Evolutionary conservation across 2,329 filamentous ascomycete genomes (phyloP), one percentile per base, ranked within the genome.

Genomic region (Microdochium nivale): DNA sequence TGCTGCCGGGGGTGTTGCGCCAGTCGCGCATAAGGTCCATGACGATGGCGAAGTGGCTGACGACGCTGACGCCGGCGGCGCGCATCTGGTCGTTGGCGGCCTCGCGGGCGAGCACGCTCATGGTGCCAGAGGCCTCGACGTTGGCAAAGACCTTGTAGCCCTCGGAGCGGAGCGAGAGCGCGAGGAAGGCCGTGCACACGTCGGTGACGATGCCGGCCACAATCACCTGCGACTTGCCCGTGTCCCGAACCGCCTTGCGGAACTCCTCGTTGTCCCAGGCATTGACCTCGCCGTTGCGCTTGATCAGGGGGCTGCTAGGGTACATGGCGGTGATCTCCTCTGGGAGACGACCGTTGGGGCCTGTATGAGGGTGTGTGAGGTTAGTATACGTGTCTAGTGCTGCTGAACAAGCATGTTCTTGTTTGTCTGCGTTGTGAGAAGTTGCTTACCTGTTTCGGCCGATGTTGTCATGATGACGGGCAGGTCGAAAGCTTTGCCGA

Each of bases 221-320:
- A 61, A 90, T 86, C 59, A 90, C 71, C 64, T 90, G 87, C 27
- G 75, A 81, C 64, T 81, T 83, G 53, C 79, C 79, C 3, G 84
- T 79, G 1, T 83, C 84, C 56, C 75, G 69, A 54, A 90, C 75
- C 2, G 87, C 86, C 1, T 72, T 72, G 33, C 77, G 77, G 71
- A 90, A 89, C 0, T 86, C 79, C 2, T 75, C 58, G 59, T 88
- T 89, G 62, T 90, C 87, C 87, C 85, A 89, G 2, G 87, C 86
- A 62, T 89, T 79, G 60, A 90, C 85, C 62, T 90, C 83, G 37
- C 87, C 86, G 54, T 84, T 76, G 33, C 87, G 81, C 58, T 77
- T 73, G 61, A 90, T 79, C 11, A 88, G 70, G 0, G 86, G 79
- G 0, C 83, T 80, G 47, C 79, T 68, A 25, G 86, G 86, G 62